Conservation (phyloP, 257 asterid species). For the Scutellaria galericulata region DNA sequence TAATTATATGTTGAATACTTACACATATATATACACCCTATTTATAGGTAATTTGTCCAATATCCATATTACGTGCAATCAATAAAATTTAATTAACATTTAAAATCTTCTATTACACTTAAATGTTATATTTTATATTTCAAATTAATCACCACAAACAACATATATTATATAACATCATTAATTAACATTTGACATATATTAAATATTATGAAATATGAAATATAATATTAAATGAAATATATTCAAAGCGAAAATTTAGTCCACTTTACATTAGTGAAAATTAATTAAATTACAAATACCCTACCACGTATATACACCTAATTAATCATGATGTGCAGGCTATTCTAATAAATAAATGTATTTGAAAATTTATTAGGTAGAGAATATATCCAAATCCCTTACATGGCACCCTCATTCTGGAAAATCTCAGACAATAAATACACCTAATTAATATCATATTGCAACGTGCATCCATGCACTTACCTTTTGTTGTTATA, state of each 20-base stretch:
- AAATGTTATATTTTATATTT: too few species aligned
- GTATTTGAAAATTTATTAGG: constrained; percentile 26
- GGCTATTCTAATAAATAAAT: constrained; percentile 4
- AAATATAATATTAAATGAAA: too few species aligned
- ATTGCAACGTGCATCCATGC: constrained; percentile 56
- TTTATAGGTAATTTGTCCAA: too few species aligned
- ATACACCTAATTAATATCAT: constrained; percentile 5
- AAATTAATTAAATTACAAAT: not conserved
- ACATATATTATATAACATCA: too few species aligned
- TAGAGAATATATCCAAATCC: constrained; percentile 28
- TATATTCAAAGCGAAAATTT: not conserved
- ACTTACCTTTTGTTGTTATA: constrained; percentile 29
- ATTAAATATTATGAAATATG: too few species aligned
- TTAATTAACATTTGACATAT: too few species aligned
- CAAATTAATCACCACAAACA: too few species aligned
- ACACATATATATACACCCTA: too few species aligned
- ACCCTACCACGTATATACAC: not conserved
- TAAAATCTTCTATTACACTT: too few species aligned
- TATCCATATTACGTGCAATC: too few species aligned
- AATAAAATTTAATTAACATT: too few species aligned
- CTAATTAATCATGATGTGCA: constrained; percentile 11
- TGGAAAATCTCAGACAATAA: constrained; percentile 17
- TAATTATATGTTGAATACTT: too few species aligned
- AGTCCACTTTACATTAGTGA: not conserved
- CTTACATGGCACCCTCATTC: constrained; percentile 46